These are phyloP conservation scores for Platanthera guangdongensis DNA, from an alignment of 106 monocot genomes.

Conservation along the genomic window DNA sequence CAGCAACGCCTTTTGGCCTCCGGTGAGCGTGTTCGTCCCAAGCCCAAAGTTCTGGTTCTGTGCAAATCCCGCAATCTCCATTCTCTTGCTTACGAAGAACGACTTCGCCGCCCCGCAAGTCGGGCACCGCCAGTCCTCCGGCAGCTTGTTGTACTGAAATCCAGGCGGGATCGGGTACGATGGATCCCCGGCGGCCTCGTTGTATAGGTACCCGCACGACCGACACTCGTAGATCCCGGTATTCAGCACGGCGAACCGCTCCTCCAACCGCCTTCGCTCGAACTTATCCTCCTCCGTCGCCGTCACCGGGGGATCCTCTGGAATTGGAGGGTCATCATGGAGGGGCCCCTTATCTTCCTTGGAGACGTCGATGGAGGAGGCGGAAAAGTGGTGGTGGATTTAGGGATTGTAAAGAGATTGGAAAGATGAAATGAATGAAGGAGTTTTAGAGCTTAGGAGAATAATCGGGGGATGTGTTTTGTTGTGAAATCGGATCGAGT, in stretches of 20 bases:
- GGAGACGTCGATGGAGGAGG: constrained; percentile 59
- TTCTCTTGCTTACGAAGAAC: constrained; percentile 84
- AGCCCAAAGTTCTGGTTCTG: constrained; percentile 91
- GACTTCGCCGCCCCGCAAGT: constrained; percentile 84
- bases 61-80: constrained; percentile 91
- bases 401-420: neutral
- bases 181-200: constrained; percentile 63
- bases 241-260: constrained; percentile 79
- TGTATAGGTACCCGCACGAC: constrained; percentile 76
- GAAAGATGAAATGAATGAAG: neutral
- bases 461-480: neutral
- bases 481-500: too few species aligned
- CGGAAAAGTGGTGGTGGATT: neutral
- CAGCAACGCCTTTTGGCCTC: constrained; percentile 66
- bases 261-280: constrained; percentile 49
- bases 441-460: constrained; percentile 3
- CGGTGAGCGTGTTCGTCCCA: constrained; percentile 71
- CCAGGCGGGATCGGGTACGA: constrained; percentile 84
- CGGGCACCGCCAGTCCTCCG: constrained; percentile 90
- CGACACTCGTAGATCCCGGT: constrained; percentile 82
- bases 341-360: constrained; percentile 57
- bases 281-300: constrained; percentile 11
- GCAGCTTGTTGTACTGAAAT: constrained; percentile 57
- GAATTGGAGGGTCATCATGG: neutral
- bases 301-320: neutral